Evolutionary conservation across 768 basidiomycete species (phyloP).

Genomic region (Macrolepiota dolichaula): DNA sequence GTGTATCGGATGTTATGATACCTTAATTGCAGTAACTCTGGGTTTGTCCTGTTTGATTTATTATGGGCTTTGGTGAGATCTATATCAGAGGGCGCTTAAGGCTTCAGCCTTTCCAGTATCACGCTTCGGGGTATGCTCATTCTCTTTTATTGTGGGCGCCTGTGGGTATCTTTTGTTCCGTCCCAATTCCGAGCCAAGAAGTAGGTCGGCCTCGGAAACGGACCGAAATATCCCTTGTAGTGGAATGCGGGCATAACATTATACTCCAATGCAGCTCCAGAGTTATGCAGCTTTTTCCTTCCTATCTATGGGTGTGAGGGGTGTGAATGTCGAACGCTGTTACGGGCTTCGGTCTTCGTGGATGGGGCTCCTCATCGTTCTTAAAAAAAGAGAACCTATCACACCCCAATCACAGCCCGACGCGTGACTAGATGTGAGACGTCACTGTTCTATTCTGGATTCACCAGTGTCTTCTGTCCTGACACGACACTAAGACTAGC

Average conservation of each 20-base stretch:
- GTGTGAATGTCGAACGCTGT: too few species aligned
- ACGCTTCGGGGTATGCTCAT: neutral
- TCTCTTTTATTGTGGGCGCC: neutral
- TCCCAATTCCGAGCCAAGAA: neutral
- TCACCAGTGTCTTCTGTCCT: neutral
- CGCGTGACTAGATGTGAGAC: too few species aligned
- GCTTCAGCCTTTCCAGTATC: neutral
- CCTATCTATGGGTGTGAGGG: too few species aligned
- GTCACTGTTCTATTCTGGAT: neutral
- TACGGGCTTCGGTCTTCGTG: too few species aligned
- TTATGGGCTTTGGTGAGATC: neutral
- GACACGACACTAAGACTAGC: neutral
- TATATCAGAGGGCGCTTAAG: neutral
- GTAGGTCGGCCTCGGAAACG: neutral
- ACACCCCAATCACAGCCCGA: neutral
- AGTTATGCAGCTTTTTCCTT: neutral
- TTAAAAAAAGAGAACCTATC: too few species aligned
- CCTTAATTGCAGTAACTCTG: slow-evolving; percentile 1
- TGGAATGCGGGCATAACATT: neutral
- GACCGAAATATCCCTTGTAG: neutral
- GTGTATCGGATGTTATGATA: neutral
- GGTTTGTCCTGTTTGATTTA: neutral
- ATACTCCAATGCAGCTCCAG: neutral
- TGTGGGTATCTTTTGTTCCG: neutral
- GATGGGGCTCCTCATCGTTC: too few species aligned